phyloP scores from a whole-genome alignment of 768 basidiomycete genomes.

The Macrocybe gigantea region DNA sequence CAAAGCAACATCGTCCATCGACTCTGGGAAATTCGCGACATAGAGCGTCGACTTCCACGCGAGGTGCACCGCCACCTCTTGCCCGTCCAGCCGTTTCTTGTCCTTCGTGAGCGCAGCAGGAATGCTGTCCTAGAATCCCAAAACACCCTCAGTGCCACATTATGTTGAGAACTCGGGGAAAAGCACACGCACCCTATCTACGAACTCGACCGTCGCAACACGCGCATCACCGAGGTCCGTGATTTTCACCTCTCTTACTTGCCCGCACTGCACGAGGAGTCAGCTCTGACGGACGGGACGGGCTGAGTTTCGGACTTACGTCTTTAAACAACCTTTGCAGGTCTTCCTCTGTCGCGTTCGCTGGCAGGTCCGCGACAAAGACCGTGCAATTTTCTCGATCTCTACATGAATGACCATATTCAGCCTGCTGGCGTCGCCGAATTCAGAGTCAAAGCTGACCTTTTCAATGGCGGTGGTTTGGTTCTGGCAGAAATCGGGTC shows the following conservation, averaged over 20 bases:
- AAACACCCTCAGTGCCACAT: neutral
- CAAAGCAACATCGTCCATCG: constrained; percentile 70
- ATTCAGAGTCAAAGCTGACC: constrained; percentile 31
- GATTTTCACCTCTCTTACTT: constrained; percentile 79
- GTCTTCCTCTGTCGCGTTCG: constrained; percentile 54
- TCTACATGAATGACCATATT: constrained; percentile 30
- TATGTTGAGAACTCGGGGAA: neutral
- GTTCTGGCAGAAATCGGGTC: constrained; percentile 24
- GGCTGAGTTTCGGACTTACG: constrained; percentile 33
- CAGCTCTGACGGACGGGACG: neutral
- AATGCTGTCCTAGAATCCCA: constrained; percentile 55
- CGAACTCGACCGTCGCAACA: constrained; percentile 90
- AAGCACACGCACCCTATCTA: constrained; percentile 42
- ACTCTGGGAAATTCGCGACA: constrained; percentile 92
- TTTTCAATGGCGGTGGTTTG: constrained; percentile 48
- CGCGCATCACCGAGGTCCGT: constrained; percentile 49
- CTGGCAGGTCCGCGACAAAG: constrained; percentile 71
- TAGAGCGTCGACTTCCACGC: constrained; percentile 95
- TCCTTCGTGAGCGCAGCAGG: constrained; percentile 90
- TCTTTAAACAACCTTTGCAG: constrained; percentile 79
- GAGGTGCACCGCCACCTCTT: constrained; percentile 80
- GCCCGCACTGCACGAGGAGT: constrained; percentile 62
- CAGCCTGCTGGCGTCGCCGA: neutral
- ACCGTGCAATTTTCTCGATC: constrained; percentile 96
- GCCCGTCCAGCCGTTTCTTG: constrained; percentile 75